Evolutionary conservation across 2,329 filamentous ascomycete species (phyloP).

Genomic region (Arthrinium puccinioides): DNA sequence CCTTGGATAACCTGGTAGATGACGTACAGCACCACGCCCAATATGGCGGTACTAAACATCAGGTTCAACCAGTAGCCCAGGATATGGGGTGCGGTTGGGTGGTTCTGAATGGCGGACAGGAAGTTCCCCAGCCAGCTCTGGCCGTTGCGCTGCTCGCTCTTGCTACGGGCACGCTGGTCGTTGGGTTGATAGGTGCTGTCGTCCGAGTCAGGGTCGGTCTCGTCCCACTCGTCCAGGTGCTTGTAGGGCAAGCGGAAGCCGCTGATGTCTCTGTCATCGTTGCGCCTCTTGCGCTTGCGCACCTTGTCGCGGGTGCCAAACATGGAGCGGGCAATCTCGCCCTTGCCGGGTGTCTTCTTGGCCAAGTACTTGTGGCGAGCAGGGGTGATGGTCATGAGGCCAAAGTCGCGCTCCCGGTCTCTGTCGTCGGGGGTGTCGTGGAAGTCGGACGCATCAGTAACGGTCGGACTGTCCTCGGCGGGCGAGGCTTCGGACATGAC

Average conservation of each 20-base stretch:
- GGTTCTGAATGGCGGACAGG: conserved; percentile 45
- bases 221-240: conserved; percentile 33
- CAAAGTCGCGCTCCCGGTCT: conserved; percentile 35
- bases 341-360: conserved; percentile 47
- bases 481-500: conserved; percentile 48
- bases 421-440: conserved; percentile 16
- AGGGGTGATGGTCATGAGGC: conserved; percentile 39
- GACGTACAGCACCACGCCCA: conserved; percentile 51
- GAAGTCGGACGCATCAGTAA: conserved; percentile 45
- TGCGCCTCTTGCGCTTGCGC: conserved; percentile 47
- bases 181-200: conserved; percentile 25
- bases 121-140: conserved; percentile 35
- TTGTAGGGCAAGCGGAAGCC: conserved; percentile 36
- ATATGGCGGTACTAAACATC: conserved; percentile 56
- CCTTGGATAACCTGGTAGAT: conserved; percentile 63
- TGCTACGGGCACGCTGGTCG: conserved; percentile 6
- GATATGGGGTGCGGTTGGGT: conserved; percentile 52
- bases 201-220: conserved; percentile 40
- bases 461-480: conserved; percentile 53
- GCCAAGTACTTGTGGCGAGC: conserved; percentile 34
- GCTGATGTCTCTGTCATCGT: conserved; percentile 44
- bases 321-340: conserved; percentile 48
- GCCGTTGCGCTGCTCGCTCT: conserved; percentile 17
- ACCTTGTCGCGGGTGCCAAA: conserved; percentile 34
- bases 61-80: conserved; percentile 53